A percentile compares a stretch with the other conserved stretches of the same genome.
These are phyloP conservation scores for Pythium phragmitis DNA, from an alignment of 352 stramenopile species.

Conservation along the genomic window DNA sequence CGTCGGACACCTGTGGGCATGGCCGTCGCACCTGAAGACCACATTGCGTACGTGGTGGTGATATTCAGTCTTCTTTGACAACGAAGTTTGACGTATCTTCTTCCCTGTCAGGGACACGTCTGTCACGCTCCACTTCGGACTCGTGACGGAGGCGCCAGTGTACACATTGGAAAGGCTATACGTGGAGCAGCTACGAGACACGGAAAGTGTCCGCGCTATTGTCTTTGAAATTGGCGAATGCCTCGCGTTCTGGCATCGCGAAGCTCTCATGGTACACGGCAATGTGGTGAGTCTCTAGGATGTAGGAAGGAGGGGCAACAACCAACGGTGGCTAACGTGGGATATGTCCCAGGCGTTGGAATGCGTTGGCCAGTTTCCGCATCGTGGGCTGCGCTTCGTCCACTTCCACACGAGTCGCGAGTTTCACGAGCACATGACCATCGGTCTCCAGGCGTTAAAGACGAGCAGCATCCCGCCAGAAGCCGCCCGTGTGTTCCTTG, in stretches of 20 bases:
- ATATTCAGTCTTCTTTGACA: background rate
- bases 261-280: slow-evolving; percentile 53
- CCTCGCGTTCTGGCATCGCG: slow-evolving; percentile 54
- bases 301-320: background rate
- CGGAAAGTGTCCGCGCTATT: slow-evolving; percentile 30
- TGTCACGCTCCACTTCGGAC: slow-evolving; percentile 49
- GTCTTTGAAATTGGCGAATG: slow-evolving; percentile 49
- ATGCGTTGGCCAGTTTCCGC: slow-evolving; percentile 49
- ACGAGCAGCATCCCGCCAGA: slow-evolving; percentile 44
- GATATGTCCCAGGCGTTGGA: slow-evolving; percentile 30
- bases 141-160: slow-evolving; percentile 55
- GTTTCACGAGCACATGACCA: slow-evolving; percentile 30
- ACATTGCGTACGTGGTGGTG: slow-evolving; percentile 37
- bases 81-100: background rate
- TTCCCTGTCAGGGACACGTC: slow-evolving; percentile 36
- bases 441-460: slow-evolving; percentile 34
- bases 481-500: slow-evolving; percentile 46
- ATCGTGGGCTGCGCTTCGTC: slow-evolving; percentile 39
- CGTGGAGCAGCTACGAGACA: slow-evolving; percentile 35
- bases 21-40: slow-evolving; percentile 42
- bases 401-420: slow-evolving; percentile 45
- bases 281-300: slow-evolving; percentile 48
- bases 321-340: background rate
- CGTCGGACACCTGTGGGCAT: slow-evolving; percentile 18
- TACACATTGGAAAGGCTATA: slow-evolving; percentile 46